Evolutionary conservation across 139 green algal species (phyloP).

Genomic region (Picochlorum sp.): DNA sequence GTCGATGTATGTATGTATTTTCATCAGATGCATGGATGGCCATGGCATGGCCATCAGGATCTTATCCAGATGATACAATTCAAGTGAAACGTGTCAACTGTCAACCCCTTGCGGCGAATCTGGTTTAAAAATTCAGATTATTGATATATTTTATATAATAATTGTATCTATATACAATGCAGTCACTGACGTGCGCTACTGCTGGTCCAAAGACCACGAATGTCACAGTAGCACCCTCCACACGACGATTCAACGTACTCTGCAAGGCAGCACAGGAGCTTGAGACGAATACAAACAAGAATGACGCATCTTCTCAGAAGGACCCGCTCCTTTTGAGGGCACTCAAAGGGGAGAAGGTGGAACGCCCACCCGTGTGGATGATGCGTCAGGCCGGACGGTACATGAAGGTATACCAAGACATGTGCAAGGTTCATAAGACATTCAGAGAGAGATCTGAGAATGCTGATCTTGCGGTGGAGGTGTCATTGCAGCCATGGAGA

Average conservation of each 20-base stretch:
- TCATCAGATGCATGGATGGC: too few relatives aligned
- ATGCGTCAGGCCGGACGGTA: constrained; percentile 95
- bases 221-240: too few relatives aligned
- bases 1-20: too few relatives aligned
- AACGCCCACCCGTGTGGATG: constrained; percentile 92
- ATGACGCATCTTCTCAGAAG: background rate
- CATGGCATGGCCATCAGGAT: too few relatives aligned
- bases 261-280: background rate
- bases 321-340: constrained; percentile 72
- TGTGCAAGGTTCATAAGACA: constrained; percentile 84
- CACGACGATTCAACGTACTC: background rate
- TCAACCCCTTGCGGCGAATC: too few relatives aligned
- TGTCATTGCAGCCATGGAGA: constrained; percentile 86
- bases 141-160: too few relatives aligned
- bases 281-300: background rate
- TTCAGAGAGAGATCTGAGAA: constrained; percentile 89
- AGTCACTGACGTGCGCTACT: too few relatives aligned
- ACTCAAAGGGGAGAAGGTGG: constrained; percentile 66
- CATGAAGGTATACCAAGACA: constrained; percentile 93
- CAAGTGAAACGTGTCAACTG: too few relatives aligned
- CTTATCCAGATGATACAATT: too few relatives aligned
- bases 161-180: too few relatives aligned
- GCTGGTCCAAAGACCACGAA: too few relatives aligned
- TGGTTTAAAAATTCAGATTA: too few relatives aligned
- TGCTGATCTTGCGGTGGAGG: constrained; percentile 80